Evolutionary conservation across 2,329 filamentous ascomycete genomes (phyloP), one percentile per base, ranked within the genome.

Genomic region (Xylariaceae sp.): DNA sequence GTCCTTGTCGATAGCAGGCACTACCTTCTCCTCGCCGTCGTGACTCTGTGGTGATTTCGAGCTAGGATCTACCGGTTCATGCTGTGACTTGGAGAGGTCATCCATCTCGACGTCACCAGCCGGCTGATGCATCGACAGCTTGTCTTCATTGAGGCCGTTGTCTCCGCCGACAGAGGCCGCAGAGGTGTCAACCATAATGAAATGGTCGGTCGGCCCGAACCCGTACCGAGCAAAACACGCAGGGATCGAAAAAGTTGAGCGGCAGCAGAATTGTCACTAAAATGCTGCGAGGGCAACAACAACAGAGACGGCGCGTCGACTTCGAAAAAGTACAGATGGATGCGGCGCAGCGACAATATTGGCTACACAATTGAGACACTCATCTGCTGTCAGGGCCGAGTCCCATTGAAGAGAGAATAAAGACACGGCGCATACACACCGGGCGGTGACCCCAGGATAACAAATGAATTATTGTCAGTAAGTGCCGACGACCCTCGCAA

Each of bases 61-160:
- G 35, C 68, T 61, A 15, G 57, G 56, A 56, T 67, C 67, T 49
- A 64, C 63, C 55, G 65, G 64, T 49, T 68, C 63, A 11, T 67
- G 65, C 30, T 67, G 58, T 52, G 54, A 51, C 44, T 64, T 62
- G 10, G 70, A 69, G 37, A 71, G 66, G 56, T 71, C 68, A 57
- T 70, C 65, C 69, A 71, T 70, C 53, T 71, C 70, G 4, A 71
- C 64, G 61, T 69, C 70, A 51, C 62, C 67, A 17, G 60, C 61
- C 30, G 68, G 65, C 54, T 67, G 69, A 42, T 59, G 66, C 61
- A 66, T 65, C 13, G 64, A 58, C 60, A 68, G 39, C 47, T 53
- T 63, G 51, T 66, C 65, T 56, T 68, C 65, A 42, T 58, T 69
- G 30, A 57, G 39, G 50, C 68, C 65, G 55, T 67, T 64, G 50